phyloP scores from a whole-genome alignment of 768 basidiomycete species.

The Pleurotus eryngii region DNA sequence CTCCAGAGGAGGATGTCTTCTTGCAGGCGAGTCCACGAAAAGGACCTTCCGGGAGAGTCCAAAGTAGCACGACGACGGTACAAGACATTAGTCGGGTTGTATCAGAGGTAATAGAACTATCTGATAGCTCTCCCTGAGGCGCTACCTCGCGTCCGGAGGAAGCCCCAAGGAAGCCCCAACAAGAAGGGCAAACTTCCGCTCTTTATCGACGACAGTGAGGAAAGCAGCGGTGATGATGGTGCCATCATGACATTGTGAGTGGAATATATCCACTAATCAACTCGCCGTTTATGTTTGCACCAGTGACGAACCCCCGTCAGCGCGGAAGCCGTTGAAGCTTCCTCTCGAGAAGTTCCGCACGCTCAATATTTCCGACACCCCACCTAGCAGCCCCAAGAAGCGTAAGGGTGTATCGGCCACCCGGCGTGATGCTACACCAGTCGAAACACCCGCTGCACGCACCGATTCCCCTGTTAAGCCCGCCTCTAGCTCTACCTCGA shows the following conservation, averaged over 20 bases:
- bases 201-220: slow-evolving; percentile 27
- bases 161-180: neutral
- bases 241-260: slow-evolving; percentile 38
- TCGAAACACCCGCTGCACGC: neutral
- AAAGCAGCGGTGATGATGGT: slow-evolving; percentile 25
- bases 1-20: neutral
- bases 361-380: slow-evolving; percentile 9
- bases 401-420: neutral
- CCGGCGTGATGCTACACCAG: neutral
- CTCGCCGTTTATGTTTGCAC: neutral
- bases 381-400: slow-evolving; percentile 8
- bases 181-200: slow-evolving; percentile 15
- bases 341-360: slow-evolving; percentile 12
- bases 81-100: too few species aligned
- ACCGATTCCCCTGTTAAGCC: neutral
- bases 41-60: neutral
- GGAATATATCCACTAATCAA: neutral
- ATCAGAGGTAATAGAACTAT: slow-evolving; percentile 24
- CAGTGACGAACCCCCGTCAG: slow-evolving; percentile 49
- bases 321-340: slow-evolving; percentile 41
- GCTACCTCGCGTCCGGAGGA: slow-evolving; percentile 5
- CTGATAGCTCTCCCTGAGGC: slow-evolving; percentile 21
- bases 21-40: neutral
- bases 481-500: neutral
- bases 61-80: too few species aligned